Evolutionary conservation across 805 yeast species (phyloP), one percentile per base, ranked within the genome.

Genomic region (Candida parachauliodes): DNA sequence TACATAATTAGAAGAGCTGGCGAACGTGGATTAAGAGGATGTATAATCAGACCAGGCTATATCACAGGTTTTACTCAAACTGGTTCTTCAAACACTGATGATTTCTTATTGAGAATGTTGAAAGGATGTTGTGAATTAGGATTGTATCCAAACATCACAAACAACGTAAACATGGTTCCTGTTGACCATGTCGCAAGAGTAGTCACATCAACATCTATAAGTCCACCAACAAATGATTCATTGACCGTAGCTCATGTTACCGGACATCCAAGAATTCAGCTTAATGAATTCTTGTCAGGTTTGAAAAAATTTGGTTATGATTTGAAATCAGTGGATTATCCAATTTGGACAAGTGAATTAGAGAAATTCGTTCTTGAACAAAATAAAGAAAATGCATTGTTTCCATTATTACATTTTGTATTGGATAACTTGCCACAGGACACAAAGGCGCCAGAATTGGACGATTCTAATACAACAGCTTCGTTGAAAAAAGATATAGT

Each of bases 151-250:
- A 84, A 83, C 52, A 88, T 93, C 48, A 61, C 77, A 48, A 93
- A 93, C 69, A 77, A 81, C 32, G 95, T 91, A 26, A 93, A 93
- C 62, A 88, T 89, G 84, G 97, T 88, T 16, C 98, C 98, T 3
- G 98, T 93, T 30, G 97, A 94, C 52, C 98, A 93, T 54, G 98
- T 93, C 47, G 98, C 99, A 1, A 76, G 95, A 32, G 86, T 88
- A 17, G 85, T 82, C 18, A 86, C 81, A 36, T 87, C 98, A 2
- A 66, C 93, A 19, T 83, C 96, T 0, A 70, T 93, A 45, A 77
- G 78, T 51, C 91, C 95, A 19, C 85, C 93, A 17, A 52, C 54
- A 27, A 50, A 61, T 16, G 66, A 66, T 11, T 70, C 65, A 34
- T 62, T 80, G 29, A 65, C 81, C 1, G 98, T 94, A 28, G 88